Evolutionary conservation across 441 rosid species (phyloP).

Genomic region (Gossypium gossypioides): DNA sequence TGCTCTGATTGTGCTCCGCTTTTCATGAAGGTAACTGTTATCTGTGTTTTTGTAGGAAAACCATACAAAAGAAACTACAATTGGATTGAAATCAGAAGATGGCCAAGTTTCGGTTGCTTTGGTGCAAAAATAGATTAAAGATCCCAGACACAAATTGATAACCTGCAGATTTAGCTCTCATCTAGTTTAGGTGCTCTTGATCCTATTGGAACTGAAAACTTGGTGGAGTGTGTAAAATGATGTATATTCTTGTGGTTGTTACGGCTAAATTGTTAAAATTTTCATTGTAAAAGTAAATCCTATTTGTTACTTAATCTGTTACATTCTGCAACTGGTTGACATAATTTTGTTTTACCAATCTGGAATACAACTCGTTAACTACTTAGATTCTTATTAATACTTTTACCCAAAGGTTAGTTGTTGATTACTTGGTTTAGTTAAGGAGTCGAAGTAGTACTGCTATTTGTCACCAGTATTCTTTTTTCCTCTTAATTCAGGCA

Average conservation of each 20-base stretch:
- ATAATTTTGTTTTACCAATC: neutral
- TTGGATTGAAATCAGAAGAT: neutral
- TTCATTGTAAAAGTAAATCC: neutral
- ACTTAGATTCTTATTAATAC: neutral
- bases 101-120: neutral
- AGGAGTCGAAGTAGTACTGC: neutral
- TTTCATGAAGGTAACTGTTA: slow-evolving; percentile 62
- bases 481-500: slow-evolving; percentile 39
- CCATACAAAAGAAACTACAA: neutral
- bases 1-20: slow-evolving; percentile 93
- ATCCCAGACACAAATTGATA: neutral
- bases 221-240: neutral
- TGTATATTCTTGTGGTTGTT: neutral
- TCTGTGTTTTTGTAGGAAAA: neutral
- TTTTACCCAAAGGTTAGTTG: neutral
- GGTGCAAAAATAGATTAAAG: neutral
- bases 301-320: neutral
- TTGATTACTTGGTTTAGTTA: neutral
- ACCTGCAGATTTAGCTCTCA: neutral
- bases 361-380: neutral
- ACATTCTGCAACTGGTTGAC: neutral
- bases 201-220: neutral
- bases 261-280: neutral
- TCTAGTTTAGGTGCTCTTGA: neutral
- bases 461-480: neutral